Conservation (phyloP, 495 filamentous ascomycete genomes). For the Neurospora sp. region DNA sequence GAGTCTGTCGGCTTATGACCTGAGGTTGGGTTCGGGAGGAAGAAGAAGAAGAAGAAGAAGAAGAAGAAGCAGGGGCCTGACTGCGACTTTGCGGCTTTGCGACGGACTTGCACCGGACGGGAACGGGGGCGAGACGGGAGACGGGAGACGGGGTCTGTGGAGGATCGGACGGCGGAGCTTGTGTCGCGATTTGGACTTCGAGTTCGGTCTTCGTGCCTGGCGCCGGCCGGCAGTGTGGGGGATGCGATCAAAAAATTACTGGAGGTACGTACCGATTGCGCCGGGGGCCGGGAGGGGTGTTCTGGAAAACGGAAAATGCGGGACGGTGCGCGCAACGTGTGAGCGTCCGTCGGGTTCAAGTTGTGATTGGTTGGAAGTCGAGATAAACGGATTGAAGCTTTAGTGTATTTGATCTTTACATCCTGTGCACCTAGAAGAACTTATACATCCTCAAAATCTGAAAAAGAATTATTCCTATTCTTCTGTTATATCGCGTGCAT, state of each 20-base stretch:
- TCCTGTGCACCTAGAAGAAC: not conserved
- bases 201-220: not conserved
- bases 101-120: conserved; percentile 7
- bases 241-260: not conserved
- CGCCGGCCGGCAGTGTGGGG: not conserved
- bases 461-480: no score
- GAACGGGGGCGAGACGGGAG: not conserved
- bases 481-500: not conserved
- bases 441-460: no score
- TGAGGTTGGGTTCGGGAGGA: no score
- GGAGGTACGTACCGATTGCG: not conserved
- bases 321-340: not conserved
- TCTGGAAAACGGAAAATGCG: not conserved
- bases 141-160: not conserved
- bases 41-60: no score
- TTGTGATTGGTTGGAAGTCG: not conserved
- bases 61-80: not conserved
- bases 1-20: not conserved
- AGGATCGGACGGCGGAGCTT: not conserved
- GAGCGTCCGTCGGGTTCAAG: not conserved
- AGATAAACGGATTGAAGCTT: not conserved
- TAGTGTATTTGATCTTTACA: not conserved
- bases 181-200: not conserved
- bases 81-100: not conserved
- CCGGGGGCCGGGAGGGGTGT: not conserved